Base-by-base conservation (phyloP, 345 rosid species). In the Boechera divaricarpa region DNA sequence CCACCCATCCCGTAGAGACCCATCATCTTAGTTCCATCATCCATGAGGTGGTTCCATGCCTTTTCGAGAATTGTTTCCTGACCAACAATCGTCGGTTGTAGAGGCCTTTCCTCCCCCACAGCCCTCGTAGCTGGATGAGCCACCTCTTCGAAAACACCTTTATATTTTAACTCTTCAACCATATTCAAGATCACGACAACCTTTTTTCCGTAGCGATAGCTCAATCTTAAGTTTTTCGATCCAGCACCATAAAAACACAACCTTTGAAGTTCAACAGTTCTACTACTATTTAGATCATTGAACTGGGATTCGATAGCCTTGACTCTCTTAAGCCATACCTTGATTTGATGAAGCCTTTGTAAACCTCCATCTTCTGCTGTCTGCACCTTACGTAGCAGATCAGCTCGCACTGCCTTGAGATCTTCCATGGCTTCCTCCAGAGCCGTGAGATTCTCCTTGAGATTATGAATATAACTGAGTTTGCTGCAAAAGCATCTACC, bases 1-100 rank as follows among this genome's bases (percentile, higher is more conserved):
- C 78, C 67, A 4, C 74, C 77, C 63, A 66, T 58, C 8, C 79
- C 82, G 7, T 48, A 64, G 2, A 80, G 55, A 10, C 80, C 83
- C 5, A 80, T 38, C 12, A 67, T 49, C 6, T 67, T 44, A 0
- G 63, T 66, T 12, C 39, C 42, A 64, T 71, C 62, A 48, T 75
- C 47, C 18, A 24, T 24, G 8, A 66, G 33, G 36, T 7, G 57
- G 32, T 52, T 41, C 83, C 80, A 80, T 1, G 60, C 74, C 61
- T 57, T 42, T 7, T 70, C 69, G 0, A 65, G 5, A 33, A 42
- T 63, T 28, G 77, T 31, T 10, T 71, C 70, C 42, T 39, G 63
- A 24, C 77, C 80, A 47, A 66, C 69, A 24, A 70, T 58, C 38
- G 3, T 70, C 1, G 48, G 67, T 6, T 58, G 69, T 10, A 33